phyloP scores from a whole-genome alignment of 768 basidiomycete species.

The Steccherinum ochraceum region DNA sequence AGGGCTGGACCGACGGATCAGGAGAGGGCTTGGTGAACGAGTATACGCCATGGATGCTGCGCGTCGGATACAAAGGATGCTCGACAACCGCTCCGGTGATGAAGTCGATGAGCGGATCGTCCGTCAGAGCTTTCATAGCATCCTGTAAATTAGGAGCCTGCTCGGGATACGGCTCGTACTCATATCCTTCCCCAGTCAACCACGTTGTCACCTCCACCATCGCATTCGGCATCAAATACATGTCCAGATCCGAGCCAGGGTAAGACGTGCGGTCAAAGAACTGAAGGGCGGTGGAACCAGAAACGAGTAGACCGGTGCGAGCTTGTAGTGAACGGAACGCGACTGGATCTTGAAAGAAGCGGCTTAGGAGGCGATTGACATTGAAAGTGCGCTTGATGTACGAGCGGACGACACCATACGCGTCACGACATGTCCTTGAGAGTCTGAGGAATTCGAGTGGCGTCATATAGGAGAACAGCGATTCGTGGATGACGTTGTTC shows the following conservation, averaged over 20 bases:
- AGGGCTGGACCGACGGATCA: neutral
- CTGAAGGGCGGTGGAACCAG: slow-evolving; percentile 48
- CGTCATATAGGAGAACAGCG: no score
- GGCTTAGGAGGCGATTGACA: slow-evolving; percentile 28
- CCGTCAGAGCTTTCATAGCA: slow-evolving; percentile 3
- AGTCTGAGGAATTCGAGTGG: no score
- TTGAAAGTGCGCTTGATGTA: slow-evolving; percentile 27
- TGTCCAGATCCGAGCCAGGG: slow-evolving; percentile 42
- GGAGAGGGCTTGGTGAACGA: slow-evolving; percentile 23
- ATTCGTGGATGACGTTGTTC: no score
- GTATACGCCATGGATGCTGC: slow-evolving; percentile 22
- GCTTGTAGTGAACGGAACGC: slow-evolving; percentile 39
- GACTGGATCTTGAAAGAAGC: slow-evolving; percentile 30
- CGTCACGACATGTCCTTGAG: no score
- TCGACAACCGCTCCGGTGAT: slow-evolving; percentile 1
- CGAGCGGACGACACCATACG: slow-evolving; percentile 10
- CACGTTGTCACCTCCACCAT: slow-evolving; percentile 28
- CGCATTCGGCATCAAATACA: slow-evolving; percentile 34
- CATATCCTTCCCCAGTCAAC: slow-evolving; percentile 28
- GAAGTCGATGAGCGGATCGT: neutral
- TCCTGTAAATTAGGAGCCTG: slow-evolving; percentile 17
- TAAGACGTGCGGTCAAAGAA: slow-evolving; percentile 42
- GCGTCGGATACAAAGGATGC: slow-evolving; percentile 19
- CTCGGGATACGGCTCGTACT: slow-evolving; percentile 14
- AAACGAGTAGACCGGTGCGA: slow-evolving; percentile 38